These are phyloP conservation scores for Tricholoma matsutake DNA, from an alignment of 768 basidiomycete genomes.

Conservation along the genomic window DNA sequence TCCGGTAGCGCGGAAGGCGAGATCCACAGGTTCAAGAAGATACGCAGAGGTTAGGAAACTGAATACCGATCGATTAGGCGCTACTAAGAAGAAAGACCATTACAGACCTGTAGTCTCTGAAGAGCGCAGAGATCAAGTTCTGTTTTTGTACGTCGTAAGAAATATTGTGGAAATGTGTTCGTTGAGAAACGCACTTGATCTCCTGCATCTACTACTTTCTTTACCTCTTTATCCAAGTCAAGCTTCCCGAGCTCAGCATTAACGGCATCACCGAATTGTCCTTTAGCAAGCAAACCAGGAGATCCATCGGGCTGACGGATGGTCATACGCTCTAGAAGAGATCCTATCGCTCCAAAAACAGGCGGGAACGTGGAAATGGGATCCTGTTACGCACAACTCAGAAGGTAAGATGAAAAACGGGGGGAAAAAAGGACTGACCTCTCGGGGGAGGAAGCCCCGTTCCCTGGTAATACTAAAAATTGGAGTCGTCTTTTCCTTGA, in stretches of 20 bases:
- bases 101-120: neutral
- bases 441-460: constrained; percentile 1
- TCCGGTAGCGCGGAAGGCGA: constrained; percentile 21
- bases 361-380: constrained; percentile 23
- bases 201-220: constrained; percentile 19
- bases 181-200: constrained; percentile 1
- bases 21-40: constrained; percentile 29
- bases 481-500: neutral
- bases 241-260: constrained; percentile 23
- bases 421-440: neutral
- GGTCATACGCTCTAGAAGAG: constrained; percentile 28
- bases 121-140: neutral
- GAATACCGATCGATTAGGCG: constrained; percentile 12
- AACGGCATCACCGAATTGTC: constrained; percentile 26
- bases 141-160: neutral
- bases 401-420: neutral
- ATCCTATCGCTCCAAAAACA: constrained; percentile 24
- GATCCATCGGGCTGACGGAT: constrained; percentile 26
- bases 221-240: constrained; percentile 14
- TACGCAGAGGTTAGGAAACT: constrained; percentile 30
- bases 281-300: constrained; percentile 25
- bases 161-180: neutral
- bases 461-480: constrained; percentile 2
- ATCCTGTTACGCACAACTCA: constrained; percentile 8
- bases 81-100: neutral